phyloP scores from a whole-genome alignment of 2,329 filamentous ascomycete genomes.

The Leptodontidium sp. region DNA sequence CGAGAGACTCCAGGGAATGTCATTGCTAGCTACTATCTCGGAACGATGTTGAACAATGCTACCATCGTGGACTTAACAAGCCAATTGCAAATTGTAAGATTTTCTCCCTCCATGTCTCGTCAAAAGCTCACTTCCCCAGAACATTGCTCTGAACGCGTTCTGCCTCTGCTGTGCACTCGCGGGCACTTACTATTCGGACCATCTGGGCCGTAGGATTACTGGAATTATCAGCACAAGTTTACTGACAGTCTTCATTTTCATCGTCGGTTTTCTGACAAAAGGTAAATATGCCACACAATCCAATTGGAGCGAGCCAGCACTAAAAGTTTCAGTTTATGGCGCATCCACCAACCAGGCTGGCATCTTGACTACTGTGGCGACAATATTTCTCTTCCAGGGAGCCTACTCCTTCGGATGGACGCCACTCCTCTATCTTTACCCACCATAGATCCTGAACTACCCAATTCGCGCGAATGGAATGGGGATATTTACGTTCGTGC shows the following conservation, averaged over 20 bases:
- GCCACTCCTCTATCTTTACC: slow-evolving; percentile 57
- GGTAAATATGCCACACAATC: slow-evolving; percentile 45
- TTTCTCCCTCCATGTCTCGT: not conserved
- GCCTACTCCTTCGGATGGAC: slow-evolving; percentile 61
- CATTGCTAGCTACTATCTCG: slow-evolving; percentile 50
- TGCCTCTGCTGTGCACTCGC: slow-evolving; percentile 53
- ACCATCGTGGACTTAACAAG: slow-evolving; percentile 48
- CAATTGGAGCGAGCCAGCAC: not conserved
- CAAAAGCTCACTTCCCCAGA: slow-evolving; percentile 41
- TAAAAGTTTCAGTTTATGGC: slow-evolving; percentile 27
- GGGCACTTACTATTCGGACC: slow-evolving; percentile 54
- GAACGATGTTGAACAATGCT: slow-evolving; percentile 47
- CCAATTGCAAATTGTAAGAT: slow-evolving; percentile 41
- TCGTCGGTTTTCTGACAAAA: slow-evolving; percentile 63
- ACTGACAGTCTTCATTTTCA: slow-evolving; percentile 56
- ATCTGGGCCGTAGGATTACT: slow-evolving; percentile 55
- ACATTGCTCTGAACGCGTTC: slow-evolving; percentile 60
- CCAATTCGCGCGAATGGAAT: slow-evolving; percentile 58
- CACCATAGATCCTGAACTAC: slow-evolving; percentile 58
- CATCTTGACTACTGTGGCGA: slow-evolving; percentile 55
- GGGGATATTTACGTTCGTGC: slow-evolving; percentile 48
- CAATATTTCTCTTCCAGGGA: slow-evolving; percentile 61
- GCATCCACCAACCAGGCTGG: slow-evolving; percentile 31
- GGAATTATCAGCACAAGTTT: slow-evolving; percentile 51
- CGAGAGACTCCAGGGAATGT: slow-evolving; percentile 51